A percentile compares a stretch with the other conserved stretches of the same genome.
Conservation (phyloP, 1,284 basidiomycete genomes). For the Fomitopsis palustris region DNA sequence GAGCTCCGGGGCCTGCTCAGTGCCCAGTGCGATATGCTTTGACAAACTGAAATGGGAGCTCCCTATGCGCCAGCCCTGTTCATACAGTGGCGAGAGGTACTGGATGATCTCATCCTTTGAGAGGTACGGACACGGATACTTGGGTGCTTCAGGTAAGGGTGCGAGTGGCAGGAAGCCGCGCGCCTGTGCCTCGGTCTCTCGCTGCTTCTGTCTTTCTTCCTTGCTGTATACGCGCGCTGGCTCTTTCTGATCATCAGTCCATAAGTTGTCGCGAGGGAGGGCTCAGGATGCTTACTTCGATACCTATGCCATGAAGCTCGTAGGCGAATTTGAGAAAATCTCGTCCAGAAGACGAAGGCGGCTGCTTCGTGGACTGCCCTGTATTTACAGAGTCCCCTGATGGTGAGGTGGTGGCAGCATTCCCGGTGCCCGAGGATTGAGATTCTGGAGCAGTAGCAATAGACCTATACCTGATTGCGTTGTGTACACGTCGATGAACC, state of each 20-base stretch:
- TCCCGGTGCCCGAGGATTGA: no score
- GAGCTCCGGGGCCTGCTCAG: constrained; percentile 10
- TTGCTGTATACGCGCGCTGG: neutral
- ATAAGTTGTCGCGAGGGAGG: neutral
- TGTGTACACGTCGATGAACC: no score
- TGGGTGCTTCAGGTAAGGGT: constrained; percentile 14
- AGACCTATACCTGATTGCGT: no score
- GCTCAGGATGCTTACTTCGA: neutral
- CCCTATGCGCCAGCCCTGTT: constrained; percentile 31
- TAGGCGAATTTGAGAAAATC: constrained; percentile 1
- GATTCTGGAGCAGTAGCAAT: no score
- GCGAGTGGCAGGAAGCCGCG: constrained; percentile 2
- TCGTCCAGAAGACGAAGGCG: neutral
- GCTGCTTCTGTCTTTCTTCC: neutral
- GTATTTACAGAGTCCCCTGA: neutral
- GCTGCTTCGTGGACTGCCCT: neutral
- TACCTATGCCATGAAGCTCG: neutral
- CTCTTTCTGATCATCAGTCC: neutral
- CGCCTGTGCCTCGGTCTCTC: neutral
- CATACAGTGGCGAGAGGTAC: constrained; percentile 30
- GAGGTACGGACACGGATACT: constrained; percentile 21
- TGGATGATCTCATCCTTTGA: constrained; percentile 26
- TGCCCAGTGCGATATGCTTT: constrained; percentile 5
- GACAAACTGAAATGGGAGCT: neutral
- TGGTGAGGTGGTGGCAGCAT: neutral